A percentile compares a stretch with the other conserved stretches of the same genome.
phyloP scores from a whole-genome alignment of 1,284 basidiomycete species.

The Polyporus tsugae region DNA sequence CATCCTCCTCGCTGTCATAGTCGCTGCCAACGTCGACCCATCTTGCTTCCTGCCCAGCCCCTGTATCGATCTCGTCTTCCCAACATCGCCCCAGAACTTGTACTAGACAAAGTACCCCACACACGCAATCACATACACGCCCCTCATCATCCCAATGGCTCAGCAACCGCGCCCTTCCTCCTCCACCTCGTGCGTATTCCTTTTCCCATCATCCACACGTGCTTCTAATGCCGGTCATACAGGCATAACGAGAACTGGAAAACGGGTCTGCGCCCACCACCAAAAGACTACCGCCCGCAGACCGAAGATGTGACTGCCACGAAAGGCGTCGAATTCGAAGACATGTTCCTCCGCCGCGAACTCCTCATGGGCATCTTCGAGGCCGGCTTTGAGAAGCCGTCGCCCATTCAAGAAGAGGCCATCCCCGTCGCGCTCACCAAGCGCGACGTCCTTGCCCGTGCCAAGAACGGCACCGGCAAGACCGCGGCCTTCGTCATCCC shows the following conservation, averaged over 20 bases:
- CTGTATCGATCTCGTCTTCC: neutral
- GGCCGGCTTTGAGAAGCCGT: conserved; percentile 96
- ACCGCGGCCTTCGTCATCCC: conserved; percentile 99
- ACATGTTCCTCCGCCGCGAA: conserved; percentile 69
- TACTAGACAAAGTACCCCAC: conserved; percentile 32
- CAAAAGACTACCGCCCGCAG: conserved; percentile 92
- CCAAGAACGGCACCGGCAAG: conserved; percentile 93
- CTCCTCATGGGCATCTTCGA: conserved; percentile 91
- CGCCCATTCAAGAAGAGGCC: conserved; percentile 98
- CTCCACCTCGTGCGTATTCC: conserved; percentile 49
- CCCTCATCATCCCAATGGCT: conserved; percentile 41
- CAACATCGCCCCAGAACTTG: conserved; percentile 12
- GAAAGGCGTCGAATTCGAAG: conserved; percentile 92
- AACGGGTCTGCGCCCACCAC: conserved; percentile 80
- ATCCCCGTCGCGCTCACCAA: conserved; percentile 89
- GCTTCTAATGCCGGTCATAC: conserved; percentile 4
- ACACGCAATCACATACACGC: conserved; percentile 23
- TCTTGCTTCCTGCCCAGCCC: conserved; percentile 1
- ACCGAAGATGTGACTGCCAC: conserved; percentile 95
- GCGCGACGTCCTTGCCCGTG: conserved; percentile 92
- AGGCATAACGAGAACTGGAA: conserved; percentile 66
- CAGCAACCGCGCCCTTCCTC: conserved; percentile 53
- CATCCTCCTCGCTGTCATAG: neutral
- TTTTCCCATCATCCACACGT: neutral
- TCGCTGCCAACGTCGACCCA: conserved; percentile 6